phyloP scores from a whole-genome alignment of 441 rosid species.

The Populus hybrid region DNA sequence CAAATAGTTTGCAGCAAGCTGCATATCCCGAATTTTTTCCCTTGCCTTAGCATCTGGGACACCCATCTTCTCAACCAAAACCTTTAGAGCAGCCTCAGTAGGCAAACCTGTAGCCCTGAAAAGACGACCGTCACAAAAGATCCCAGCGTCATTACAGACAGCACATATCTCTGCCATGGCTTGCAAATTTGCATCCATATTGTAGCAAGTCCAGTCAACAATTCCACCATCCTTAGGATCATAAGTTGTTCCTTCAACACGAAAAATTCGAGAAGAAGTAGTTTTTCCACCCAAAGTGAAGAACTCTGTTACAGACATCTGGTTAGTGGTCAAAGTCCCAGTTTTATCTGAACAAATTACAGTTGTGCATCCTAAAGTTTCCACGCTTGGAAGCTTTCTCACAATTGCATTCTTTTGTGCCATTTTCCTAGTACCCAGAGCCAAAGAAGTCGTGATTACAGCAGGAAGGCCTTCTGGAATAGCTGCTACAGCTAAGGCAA shows the following conservation, averaged over 20 bases:
- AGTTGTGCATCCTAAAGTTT: constrained; percentile 92
- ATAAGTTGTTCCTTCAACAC: constrained; percentile 85
- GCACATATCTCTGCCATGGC: constrained; percentile 82
- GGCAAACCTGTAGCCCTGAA: constrained; percentile 90
- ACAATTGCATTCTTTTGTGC: constrained; percentile 91
- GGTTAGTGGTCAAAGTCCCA: constrained; percentile 89
- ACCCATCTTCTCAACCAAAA: constrained; percentile 93
- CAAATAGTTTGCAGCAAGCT: constrained; percentile 56
- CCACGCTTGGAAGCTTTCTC: constrained; percentile 90
- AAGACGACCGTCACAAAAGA: constrained; percentile 62
- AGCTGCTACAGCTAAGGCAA: constrained; percentile 94
- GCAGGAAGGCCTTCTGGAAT: constrained; percentile 98
- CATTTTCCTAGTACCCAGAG: constrained; percentile 91
- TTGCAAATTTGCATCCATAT: constrained; percentile 87
- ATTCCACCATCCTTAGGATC: constrained; percentile 90
- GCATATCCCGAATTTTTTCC: constrained; percentile 46
- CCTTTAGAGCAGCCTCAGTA: constrained; percentile 92
- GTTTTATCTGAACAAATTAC: constrained; percentile 94
- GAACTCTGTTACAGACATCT: constrained; percentile 82
- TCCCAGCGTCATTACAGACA: constrained; percentile 84
- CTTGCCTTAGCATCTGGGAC: constrained; percentile 52
- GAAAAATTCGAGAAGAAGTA: constrained; percentile 48
- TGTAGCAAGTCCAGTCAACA: constrained; percentile 76
- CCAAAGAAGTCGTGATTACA: constrained; percentile 85
- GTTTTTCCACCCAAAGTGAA: constrained; percentile 76